Percentiles rank a stretch among this genome's conserved stretches.
phyloP scores from a whole-genome alignment of 129 eudicot species.

The Tagetes erecta region DNA sequence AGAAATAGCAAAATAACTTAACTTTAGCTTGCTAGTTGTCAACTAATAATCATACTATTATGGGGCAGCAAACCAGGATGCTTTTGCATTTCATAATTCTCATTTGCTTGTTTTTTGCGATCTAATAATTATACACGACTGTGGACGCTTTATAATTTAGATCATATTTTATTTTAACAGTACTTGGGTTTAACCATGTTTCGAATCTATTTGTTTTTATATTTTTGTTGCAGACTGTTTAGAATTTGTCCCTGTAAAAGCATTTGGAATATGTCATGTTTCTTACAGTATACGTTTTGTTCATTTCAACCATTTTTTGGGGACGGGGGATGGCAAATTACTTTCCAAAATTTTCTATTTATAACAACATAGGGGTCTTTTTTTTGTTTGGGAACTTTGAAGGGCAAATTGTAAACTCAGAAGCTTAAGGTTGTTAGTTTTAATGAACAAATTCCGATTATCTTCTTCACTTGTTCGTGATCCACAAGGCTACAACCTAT shows the following conservation, averaged over 20 bases:
- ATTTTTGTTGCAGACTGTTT: neutral
- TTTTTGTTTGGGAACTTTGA: neutral
- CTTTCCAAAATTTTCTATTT: neutral
- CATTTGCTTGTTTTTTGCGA: neutral
- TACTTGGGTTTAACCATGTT: neutral
- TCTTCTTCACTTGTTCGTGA: neutral
- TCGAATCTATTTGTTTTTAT: neutral
- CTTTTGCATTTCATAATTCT: neutral
- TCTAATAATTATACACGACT: neutral
- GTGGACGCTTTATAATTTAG: neutral
- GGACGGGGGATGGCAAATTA: neutral
- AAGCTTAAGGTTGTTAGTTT: slow-evolving; percentile 2
- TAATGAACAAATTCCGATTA: neutral
- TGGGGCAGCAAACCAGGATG: neutral
- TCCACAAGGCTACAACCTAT: neutral
- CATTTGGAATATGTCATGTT: neutral
- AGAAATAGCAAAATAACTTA: neutral
- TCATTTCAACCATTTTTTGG: neutral
- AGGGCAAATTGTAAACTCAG: neutral
- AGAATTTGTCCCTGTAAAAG: neutral
- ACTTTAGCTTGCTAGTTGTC: neutral
- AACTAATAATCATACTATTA: neutral
- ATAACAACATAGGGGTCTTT: neutral
- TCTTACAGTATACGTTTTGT: neutral
- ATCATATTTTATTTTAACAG: neutral